These are phyloP conservation scores for Exutisphaerella laricina DNA, from an alignment of 2,329 filamentous ascomycete genomes.

Conservation along the genomic window DNA sequence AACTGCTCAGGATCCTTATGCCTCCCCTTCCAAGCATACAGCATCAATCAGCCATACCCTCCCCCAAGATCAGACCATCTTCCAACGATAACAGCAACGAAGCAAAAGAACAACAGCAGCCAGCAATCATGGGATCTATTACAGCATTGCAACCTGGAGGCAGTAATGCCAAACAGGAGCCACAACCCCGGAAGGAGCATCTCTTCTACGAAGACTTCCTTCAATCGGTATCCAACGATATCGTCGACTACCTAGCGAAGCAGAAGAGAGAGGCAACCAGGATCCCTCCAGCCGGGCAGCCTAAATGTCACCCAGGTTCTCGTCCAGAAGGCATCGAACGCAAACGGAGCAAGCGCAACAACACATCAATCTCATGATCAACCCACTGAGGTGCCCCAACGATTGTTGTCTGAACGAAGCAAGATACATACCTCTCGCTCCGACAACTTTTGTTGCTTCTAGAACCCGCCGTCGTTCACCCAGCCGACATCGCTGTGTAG, in stretches of 20 bases:
- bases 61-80: not conserved
- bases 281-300: not conserved
- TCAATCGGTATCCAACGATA: conserved; percentile 25
- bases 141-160: not conserved
- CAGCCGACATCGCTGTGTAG: too few species aligned
- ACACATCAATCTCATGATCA: not conserved
- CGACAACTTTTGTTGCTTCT: too few species aligned
- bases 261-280: conserved; percentile 2
- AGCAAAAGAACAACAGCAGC: conserved; percentile 2
- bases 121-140: not conserved
- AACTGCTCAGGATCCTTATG: conserved; percentile 1
- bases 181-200: conserved; percentile 11
- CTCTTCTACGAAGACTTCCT: conserved; percentile 26
- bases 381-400: too few species aligned
- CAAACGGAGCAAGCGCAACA: conserved; percentile 9
- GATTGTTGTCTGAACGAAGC: too few species aligned
- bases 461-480: too few species aligned
- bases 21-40: conserved; percentile 3
- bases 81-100: not conserved
- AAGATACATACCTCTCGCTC: too few species aligned
- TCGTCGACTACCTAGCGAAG: conserved; percentile 19
- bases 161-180: conserved; percentile 2
- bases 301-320: conserved; percentile 3
- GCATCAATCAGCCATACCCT: conserved; percentile 3
- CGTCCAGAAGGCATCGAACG: conserved; percentile 8